Base-by-base conservation (phyloP, 495 filamentous ascomycete genomes). In the Neurospora sp. region DNA sequence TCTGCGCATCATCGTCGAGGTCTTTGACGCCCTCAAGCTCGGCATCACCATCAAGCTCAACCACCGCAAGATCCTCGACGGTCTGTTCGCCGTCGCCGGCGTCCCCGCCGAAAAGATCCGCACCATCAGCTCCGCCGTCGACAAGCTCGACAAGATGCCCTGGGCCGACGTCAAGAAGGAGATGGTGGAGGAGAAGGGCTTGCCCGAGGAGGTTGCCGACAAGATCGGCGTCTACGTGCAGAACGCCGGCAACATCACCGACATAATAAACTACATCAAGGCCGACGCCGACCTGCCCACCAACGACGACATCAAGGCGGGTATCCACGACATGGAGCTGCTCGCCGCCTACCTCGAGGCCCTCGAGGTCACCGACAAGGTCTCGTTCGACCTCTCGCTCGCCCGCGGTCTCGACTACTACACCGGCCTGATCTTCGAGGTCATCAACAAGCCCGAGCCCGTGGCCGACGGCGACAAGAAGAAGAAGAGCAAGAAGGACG, bases 401-500 rank as follows among this genome's bases (percentile, higher is more conserved):
- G 94, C 94, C 20, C 89, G 94, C 74, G 93, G 92, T 39, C 86
- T 98, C 40, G 94, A 97, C 80, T 98, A 98, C 82, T 97, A 98
- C 82, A 97, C 95, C 3, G 93, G 94, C 61, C 85, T 97, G 69
- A 98, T 98, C 80, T 98, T 92, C 83, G 95, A 98, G 80, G 90
- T 97, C 39, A 79, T 84, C 31, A 82, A 82, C 69, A 85, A 90
- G 76, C 68, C 68, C 31, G 69, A 69, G 18, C 20, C 68, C 38
- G 68, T 59, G 39, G 41, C 69, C 9, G 59, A 41, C 2, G 53
- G 39, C 10, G 37, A 69, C 31, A 39, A 38, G 69, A 44, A 48
- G 59, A 71, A 37, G 8, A 71, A 48, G 8, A 73, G 77, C 41
- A 69, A 46, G 12, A 42, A 22, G 14, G 68, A 70, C 39, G 44